phyloP scores from a whole-genome alignment of 208 protist genomes.

The Tritrichomonas foetus region DNA sequence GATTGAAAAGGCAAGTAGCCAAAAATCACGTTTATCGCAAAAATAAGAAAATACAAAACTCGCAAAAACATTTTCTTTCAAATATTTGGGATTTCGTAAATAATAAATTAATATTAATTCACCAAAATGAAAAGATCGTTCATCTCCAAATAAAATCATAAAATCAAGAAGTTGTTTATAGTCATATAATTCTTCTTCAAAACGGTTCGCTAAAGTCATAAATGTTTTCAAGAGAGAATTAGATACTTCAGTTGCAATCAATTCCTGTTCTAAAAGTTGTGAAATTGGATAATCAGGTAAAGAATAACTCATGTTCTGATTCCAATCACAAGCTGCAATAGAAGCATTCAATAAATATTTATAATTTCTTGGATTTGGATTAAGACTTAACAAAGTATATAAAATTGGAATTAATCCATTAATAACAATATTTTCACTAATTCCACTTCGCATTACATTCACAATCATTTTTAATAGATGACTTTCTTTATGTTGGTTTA shows the following conservation, averaged over 20 bases:
- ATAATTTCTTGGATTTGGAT: not conserved
- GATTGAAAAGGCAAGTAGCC: not conserved
- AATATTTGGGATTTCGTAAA: not conserved
- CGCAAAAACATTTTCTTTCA: not conserved
- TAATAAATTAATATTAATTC: not conserved
- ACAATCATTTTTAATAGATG: not conserved
- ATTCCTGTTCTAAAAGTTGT: not conserved
- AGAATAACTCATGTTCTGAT: not conserved
- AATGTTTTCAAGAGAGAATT: not conserved
- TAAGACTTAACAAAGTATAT: not conserved
- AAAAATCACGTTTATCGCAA: not conserved
- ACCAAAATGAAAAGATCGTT: not conserved
- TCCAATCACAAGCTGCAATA: not conserved
- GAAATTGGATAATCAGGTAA: not conserved
- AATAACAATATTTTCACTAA: not conserved
- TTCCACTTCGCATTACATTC: not conserved
- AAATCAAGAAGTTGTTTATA: not conserved
- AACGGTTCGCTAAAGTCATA: not conserved
- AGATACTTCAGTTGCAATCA: not conserved
- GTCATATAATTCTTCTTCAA: not conserved
- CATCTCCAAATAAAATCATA: conserved; percentile 20
- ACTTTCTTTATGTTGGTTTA: not conserved
- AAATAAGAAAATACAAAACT: not conserved
- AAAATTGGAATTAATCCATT: not conserved
- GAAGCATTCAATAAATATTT: not conserved